Conservation (phyloP, 2,329 filamentous ascomycete species). For the Botrytis sinoallii region DNA sequence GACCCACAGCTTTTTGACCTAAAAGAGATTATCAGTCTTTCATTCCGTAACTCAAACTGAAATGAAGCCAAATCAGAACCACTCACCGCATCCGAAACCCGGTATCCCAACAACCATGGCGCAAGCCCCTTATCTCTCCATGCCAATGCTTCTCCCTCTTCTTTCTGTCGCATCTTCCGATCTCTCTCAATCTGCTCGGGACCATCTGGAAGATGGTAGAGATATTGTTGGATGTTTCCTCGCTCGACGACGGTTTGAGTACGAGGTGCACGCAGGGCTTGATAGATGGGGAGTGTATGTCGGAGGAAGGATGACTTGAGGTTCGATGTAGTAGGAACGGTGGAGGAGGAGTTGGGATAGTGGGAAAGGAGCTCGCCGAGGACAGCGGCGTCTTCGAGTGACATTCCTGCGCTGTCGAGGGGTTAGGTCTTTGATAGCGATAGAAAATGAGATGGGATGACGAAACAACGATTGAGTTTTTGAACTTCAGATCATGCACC, state of each 20-base stretch:
- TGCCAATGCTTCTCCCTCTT: constrained; percentile 40
- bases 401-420: constrained; percentile 50
- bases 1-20: not conserved
- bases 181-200: constrained; percentile 58
- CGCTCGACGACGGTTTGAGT: constrained; percentile 58
- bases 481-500: not conserved
- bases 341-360: constrained; percentile 13
- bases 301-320: constrained; percentile 28
- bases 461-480: too few relatives aligned
- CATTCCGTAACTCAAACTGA: not conserved
- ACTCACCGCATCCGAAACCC: constrained; percentile 40
- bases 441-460: not conserved
- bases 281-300: constrained; percentile 48
- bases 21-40: not conserved
- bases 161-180: constrained; percentile 38
- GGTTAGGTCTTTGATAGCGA: not conserved
- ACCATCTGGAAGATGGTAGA: constrained; percentile 55
- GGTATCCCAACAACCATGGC: constrained; percentile 42
- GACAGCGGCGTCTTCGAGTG: constrained; percentile 57
- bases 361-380: constrained; percentile 53
- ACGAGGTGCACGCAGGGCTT: constrained; percentile 54
- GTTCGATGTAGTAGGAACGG: constrained; percentile 14
- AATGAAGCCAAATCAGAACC: too few relatives aligned
- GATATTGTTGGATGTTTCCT: constrained; percentile 58
- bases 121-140: constrained; percentile 44